These are phyloP conservation scores for Eucalyptus viminalis DNA, from an alignment of 345 rosid genomes.

Conservation along the genomic window DNA sequence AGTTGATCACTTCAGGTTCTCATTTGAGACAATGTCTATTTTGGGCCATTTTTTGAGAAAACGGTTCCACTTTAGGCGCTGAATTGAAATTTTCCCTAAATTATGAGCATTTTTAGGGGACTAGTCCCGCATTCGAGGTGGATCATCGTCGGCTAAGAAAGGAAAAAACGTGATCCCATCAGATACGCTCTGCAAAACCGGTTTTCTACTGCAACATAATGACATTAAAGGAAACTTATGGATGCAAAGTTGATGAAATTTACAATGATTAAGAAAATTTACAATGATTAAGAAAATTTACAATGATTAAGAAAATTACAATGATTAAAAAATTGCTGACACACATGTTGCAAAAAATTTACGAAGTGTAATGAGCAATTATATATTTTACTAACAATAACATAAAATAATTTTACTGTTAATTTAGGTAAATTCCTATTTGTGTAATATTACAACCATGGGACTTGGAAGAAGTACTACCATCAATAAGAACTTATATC, in stretches of 20 bases:
- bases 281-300: background rate
- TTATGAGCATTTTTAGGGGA: background rate
- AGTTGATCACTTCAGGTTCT: too few species aligned
- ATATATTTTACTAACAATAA: background rate
- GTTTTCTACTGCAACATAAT: background rate
- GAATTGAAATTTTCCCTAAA: too few species aligned
- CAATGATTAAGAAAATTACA: background rate
- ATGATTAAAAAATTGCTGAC: background rate
- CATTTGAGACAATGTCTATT: too few species aligned
- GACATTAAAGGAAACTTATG: background rate
- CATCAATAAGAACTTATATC: background rate
- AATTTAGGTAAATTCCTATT: background rate
- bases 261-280: background rate
- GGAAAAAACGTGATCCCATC: background rate
- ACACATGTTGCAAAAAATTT: background rate
- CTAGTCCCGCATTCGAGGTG: background rate
- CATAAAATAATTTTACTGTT: background rate
- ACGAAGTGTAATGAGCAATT: background rate
- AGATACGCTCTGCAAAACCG: background rate
- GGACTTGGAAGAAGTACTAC: background rate
- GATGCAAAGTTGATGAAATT: background rate
- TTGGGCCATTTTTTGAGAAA: too few species aligned
- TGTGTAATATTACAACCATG: background rate
- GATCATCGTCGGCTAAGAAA: background rate
- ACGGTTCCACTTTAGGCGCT: too few species aligned